A percentile compares a stretch with the other conserved stretches of the same genome.
phyloP scores from a whole-genome alignment of 352 stramenopile species.

The Aphanomyces invadans region DNA sequence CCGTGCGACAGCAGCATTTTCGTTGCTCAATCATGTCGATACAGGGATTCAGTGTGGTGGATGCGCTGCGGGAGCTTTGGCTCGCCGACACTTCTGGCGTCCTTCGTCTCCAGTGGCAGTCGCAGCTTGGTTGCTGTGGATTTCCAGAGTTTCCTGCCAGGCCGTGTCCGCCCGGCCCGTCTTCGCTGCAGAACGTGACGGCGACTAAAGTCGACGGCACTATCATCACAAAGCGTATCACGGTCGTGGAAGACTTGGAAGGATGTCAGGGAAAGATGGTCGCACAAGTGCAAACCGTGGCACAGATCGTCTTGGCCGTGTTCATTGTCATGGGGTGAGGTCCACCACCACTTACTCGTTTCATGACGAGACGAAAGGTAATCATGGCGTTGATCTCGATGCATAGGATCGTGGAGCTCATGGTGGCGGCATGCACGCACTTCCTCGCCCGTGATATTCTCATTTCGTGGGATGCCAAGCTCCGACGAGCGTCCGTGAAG shows the following conservation, averaged over 20 bases:
- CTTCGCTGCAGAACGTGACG: constrained; percentile 47
- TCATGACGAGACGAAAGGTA: no score
- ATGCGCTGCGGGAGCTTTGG: constrained; percentile 45
- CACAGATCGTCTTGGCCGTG: constrained; percentile 25
- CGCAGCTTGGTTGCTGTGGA: constrained; percentile 66
- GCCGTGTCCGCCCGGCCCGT: constrained; percentile 44
- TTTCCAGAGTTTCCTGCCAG: constrained; percentile 44
- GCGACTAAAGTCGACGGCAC: constrained; percentile 51
- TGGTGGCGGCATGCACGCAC: constrained; percentile 34
- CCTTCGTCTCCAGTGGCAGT: constrained; percentile 42
- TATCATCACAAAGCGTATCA: constrained; percentile 35
- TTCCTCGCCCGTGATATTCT: constrained; percentile 54
- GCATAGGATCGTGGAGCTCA: constrained; percentile 33
- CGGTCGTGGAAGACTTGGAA: constrained; percentile 39
- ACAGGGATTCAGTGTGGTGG: constrained; percentile 45
- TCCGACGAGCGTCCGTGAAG: constrained; percentile 24
- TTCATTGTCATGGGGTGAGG: constrained; percentile 14
- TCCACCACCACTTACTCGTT: constrained; percentile 36
- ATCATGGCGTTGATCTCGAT: no score
- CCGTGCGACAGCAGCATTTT: neutral
- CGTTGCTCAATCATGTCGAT: neutral
- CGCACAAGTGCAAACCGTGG: constrained; percentile 37
- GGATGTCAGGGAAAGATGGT: constrained; percentile 54
- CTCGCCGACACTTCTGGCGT: constrained; percentile 34
- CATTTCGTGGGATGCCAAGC: constrained; percentile 57